Evolutionary conservation across 345 rosid species (phyloP).

Genomic region (Zanthoxylum bungeanum): DNA sequence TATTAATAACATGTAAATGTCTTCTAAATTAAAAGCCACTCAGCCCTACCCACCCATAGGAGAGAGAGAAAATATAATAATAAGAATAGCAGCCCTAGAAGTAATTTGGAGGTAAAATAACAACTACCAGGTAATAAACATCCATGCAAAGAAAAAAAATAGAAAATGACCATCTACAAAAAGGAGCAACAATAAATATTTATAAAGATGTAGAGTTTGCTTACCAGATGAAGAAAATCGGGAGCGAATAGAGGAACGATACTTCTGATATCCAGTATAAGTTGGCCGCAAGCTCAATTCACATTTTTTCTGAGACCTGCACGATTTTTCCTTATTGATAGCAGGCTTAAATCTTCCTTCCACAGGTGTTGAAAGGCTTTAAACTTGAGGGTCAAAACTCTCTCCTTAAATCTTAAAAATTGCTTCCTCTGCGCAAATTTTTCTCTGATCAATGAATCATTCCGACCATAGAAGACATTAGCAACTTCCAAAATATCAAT

Average conservation of each 20-base stretch:
- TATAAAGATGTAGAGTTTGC: conserved; percentile 16
- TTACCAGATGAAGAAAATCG: conserved; percentile 70
- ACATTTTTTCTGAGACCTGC: conserved; percentile 60
- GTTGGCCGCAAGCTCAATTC: conserved; percentile 49
- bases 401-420: conserved; percentile 66
- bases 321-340: conserved; percentile 49
- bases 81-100: neutral
- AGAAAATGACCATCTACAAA: neutral
- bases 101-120: neutral
- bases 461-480: conserved; percentile 21
- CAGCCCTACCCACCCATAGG: neutral
- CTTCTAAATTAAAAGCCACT: neutral
- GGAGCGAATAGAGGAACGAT: conserved; percentile 65
- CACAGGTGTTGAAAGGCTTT: conserved; percentile 71
- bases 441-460: conserved; percentile 40
- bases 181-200: neutral
- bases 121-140: neutral
- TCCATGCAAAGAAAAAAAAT: neutral
- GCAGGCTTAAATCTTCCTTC: conserved; percentile 78
- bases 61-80: neutral
- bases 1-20: neutral
- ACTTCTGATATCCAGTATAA: conserved; percentile 49
- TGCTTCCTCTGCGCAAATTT: conserved; percentile 44
- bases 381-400: conserved; percentile 67
- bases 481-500: conserved; percentile 32